Percentiles rank a stretch among this genome's conserved stretches.
These are phyloP conservation scores for Salicornia ramosissima DNA, from an alignment of 148 eudicot genomes.

Conservation along the genomic window DNA sequence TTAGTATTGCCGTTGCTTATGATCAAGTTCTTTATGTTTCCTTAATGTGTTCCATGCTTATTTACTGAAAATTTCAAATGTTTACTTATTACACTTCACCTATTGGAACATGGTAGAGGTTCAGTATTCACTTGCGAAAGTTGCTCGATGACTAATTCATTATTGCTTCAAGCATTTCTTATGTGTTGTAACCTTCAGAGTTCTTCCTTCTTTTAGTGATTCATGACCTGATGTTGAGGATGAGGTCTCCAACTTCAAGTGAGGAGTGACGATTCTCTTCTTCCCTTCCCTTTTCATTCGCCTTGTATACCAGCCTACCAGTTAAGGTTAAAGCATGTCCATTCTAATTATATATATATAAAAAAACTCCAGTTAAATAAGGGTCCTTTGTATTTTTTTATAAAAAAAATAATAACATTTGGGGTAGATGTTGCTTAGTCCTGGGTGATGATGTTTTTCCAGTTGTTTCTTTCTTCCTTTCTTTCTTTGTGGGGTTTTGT, in stretches of 20 bases:
- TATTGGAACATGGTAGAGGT: neutral
- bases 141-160: conserved; percentile 4
- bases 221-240: conserved; percentile 39
- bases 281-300: neutral
- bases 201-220: conserved; percentile 26
- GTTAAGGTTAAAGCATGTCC: conserved; percentile 1
- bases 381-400: too few species aligned
- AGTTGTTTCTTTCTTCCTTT: too few species aligned
- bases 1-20: conserved; percentile 28
- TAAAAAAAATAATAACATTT: neutral
- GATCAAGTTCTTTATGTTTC: neutral
- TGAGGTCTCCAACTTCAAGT: conserved; percentile 31
- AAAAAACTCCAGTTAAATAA: too few species aligned
- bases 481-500: too few species aligned
- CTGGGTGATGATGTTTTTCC: neutral
- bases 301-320: neutral
- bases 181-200: conserved; percentile 38
- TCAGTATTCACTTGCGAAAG: neutral
- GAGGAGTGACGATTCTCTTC: conserved; percentile 16
- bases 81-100: neutral
- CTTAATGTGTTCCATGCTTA: neutral
- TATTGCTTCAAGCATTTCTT: conserved; percentile 20
- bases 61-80: neutral
- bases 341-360: too few species aligned
- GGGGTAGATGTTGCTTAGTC: neutral